Evolutionary conservation across 306 rosid species (phyloP).

Genomic region (Prosopis cineraria): DNA sequence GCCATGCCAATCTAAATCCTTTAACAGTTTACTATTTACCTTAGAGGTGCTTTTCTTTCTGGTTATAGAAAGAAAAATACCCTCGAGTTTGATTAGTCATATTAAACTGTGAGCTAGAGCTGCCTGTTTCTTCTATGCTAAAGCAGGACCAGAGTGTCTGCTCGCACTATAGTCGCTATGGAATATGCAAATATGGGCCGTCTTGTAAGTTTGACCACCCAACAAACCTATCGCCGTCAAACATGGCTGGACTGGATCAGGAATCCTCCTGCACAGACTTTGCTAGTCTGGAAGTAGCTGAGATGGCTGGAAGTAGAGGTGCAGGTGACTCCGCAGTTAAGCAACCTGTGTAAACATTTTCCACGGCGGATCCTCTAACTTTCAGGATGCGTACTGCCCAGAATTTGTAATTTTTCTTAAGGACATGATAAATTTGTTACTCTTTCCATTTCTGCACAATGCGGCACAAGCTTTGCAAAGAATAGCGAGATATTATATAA

Average conservation of each 20-base stretch:
- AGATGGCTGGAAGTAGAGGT: constrained; percentile 51
- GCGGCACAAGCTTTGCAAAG: constrained; percentile 49
- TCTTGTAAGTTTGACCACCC: constrained; percentile 90
- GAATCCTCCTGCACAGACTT: constrained; percentile 45
- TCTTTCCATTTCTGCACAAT: constrained; percentile 37
- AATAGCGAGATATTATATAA: constrained; percentile 46
- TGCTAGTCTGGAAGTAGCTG: constrained; percentile 44
- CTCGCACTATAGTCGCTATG: constrained; percentile 76
- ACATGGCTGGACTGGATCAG: constrained; percentile 51
- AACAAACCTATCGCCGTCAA: constrained; percentile 35
- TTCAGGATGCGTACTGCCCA: constrained; percentile 42
- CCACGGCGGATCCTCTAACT: constrained; percentile 38
- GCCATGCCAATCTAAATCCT: background rate
- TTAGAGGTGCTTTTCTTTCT: constrained; percentile 2
- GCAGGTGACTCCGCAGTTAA: constrained; percentile 46
- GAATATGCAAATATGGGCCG: constrained; percentile 95
- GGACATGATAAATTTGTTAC: constrained; percentile 45
- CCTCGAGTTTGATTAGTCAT: constrained; percentile 6
- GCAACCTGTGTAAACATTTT: constrained; percentile 48
- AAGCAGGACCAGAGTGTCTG: constrained; percentile 81
- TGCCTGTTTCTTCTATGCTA: constrained; percentile 21
- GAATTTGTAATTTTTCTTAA: constrained; percentile 43
- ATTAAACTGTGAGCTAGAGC: constrained; percentile 11
- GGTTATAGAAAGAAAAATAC: background rate
- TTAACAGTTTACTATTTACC: background rate